A percentile compares a stretch with the other conserved stretches of the same genome.
phyloP scores from a whole-genome alignment of 78 protist genomes.

The Cavenderia fasciculata region DNA sequence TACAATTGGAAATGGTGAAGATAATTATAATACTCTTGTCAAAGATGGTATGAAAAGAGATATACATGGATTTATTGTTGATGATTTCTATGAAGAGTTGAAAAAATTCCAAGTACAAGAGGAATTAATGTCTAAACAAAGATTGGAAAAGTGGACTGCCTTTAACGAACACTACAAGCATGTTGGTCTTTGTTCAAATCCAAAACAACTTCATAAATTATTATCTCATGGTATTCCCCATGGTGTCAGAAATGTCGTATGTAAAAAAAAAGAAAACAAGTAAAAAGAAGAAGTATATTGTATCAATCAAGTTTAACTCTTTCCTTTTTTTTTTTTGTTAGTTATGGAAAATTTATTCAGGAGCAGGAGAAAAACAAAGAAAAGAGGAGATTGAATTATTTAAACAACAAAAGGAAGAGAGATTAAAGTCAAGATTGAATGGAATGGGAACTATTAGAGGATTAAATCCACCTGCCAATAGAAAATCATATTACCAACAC shows the following conservation, averaged over 20 bases:
- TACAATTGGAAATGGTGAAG: too few species aligned
- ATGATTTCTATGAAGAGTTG: constrained; percentile 33
- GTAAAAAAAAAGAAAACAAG: too few species aligned
- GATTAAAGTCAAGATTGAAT: not conserved
- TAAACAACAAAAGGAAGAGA: constrained; percentile 67
- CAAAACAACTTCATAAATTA: constrained; percentile 28
- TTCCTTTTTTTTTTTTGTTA: not conserved
- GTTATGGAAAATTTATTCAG: constrained; percentile 66
- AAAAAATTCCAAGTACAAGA: constrained; percentile 37
- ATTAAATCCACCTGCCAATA: constrained; percentile 49
- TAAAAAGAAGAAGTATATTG: too few species aligned
- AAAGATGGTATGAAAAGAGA: too few species aligned
- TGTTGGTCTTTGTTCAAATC: constrained; percentile 52
- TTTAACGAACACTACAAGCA: constrained; percentile 62
- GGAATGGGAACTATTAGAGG: constrained; percentile 70
- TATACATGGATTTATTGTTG: constrained; percentile 44
- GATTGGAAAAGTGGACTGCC: constrained; percentile 15
- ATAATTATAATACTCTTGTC: too few species aligned
- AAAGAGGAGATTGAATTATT: constrained; percentile 51
- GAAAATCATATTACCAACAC: constrained; percentile 65
- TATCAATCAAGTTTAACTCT: not conserved
- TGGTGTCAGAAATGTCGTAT: constrained; percentile 20
- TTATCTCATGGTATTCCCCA: constrained; percentile 64
- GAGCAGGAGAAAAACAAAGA: constrained; percentile 62
- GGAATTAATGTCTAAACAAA: not conserved